Evolutionary conservation across 1,139 yeast genomes (phyloP), one percentile per base, ranked within the genome.

Genomic region (Taiozyma sp.): DNA sequence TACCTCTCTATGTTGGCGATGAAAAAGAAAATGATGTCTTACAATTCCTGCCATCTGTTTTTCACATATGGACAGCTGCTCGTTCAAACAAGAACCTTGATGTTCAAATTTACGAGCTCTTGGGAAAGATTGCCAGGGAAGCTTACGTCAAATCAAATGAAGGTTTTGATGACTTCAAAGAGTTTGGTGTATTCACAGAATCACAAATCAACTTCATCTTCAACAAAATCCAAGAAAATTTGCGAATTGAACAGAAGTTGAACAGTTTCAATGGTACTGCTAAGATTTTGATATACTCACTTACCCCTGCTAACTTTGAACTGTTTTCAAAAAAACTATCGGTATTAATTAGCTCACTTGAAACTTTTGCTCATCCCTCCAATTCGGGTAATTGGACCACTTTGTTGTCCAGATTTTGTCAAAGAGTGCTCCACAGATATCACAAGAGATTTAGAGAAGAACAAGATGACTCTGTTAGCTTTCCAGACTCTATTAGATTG

Each of bases 321-420:
- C 79, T 79, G 3, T 75, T 85, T 14, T 64, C 87, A 57, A 79
- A 74, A 13, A 72, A 76, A 42, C 61, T 93, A 16, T 73, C 74
- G 42, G 75, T 81, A 0, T 69, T 88, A 43, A 62, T 85, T 29
- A 83, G 83, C 55, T 83, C 96, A 0, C 73, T 90, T n/a, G 85
- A 81, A 56, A 88, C 97, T 39, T 88, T 85, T 67, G 84, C 84
- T 13, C 97, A 93, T 68, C 99, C 99, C 5, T 90, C 98, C 0
- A 91, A 91, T 64, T 69, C 76, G 21, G 98, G 97, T 0, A 77
- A 78, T 24, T 91, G 99, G 98, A 80, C 95, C 1, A 69, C 79
- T 44, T 74, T 86, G 7, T 79, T 93, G 42, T 76, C 95, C 1
- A 80, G 81, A 54, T 74, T 87, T 35, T 70, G 87, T 13, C 76